phyloP scores from a whole-genome alignment of 371 early-diverging fungal species.

The Zopfochytrium polystomum region DNA sequence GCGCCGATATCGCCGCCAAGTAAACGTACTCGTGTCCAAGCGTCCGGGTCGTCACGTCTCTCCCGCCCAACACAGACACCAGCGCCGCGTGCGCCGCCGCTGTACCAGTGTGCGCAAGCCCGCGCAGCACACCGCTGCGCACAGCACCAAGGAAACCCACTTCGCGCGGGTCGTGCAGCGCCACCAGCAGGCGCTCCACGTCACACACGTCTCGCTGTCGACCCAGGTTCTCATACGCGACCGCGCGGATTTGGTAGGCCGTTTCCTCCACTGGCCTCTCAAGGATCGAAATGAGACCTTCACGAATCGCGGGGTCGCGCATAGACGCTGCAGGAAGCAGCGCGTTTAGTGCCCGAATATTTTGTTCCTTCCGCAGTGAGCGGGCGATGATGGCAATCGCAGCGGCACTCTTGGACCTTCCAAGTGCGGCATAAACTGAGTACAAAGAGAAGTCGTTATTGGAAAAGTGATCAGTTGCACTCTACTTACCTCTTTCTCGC shows the following conservation, averaged over 20 bases:
- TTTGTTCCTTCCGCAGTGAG: slow-evolving; percentile 44
- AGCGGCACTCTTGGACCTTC: slow-evolving; percentile 35
- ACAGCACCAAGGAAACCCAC: background rate
- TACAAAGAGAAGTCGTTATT: background rate
- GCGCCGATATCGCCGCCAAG: background rate
- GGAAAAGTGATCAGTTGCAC: background rate
- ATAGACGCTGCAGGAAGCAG: slow-evolving; percentile 27
- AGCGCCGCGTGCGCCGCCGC: background rate
- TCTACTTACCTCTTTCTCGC: slow-evolving; percentile 33
- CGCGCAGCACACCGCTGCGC: background rate
- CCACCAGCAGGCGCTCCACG: slow-evolving; percentile 6
- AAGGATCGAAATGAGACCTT: slow-evolving; percentile 39
- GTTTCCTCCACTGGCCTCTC: slow-evolving; percentile 14
- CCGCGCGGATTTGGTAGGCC: slow-evolving; percentile 29
- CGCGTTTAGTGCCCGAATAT: slow-evolving; percentile 36
- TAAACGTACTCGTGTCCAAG: background rate
- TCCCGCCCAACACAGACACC: background rate
- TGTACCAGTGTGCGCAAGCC: background rate
- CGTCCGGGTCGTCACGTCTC: background rate
- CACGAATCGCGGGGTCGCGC: slow-evolving; percentile 41
- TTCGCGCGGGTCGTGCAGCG: slow-evolving; percentile 19
- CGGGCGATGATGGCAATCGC: slow-evolving; percentile 46
- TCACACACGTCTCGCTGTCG: slow-evolving; percentile 47
- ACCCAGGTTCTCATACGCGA: slow-evolving; percentile 41
- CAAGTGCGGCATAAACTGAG: slow-evolving; percentile 39